Conservation (phyloP, 371 early-diverging fungal species). For the Mucor piriformis region DNA sequence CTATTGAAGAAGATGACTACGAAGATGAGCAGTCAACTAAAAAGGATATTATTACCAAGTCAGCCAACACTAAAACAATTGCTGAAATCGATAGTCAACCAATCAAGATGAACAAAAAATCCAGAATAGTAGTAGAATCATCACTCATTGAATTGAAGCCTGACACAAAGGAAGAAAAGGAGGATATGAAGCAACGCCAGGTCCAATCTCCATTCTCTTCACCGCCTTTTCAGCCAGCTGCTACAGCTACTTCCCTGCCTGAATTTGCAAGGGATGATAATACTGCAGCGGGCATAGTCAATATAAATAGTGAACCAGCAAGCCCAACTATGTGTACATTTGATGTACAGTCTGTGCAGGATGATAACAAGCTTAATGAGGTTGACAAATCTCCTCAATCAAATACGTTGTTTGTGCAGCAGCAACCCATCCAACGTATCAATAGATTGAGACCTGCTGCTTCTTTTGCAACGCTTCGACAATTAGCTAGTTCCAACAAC, state of each 20-base stretch:
- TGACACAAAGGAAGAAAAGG: constrained; percentile 1
- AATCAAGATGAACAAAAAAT: neutral
- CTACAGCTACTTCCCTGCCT: constrained; percentile 2
- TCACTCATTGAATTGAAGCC: neutral
- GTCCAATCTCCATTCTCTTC: neutral
- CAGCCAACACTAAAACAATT: neutral
- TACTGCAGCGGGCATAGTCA: constrained; percentile 1
- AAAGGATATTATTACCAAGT: neutral
- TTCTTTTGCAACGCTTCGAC: constrained; percentile 23
- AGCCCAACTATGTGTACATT: constrained; percentile 15
- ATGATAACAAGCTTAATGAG: neutral
- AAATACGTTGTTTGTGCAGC: neutral
- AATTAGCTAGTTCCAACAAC: constrained; percentile 14
- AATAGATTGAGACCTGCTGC: constrained; percentile 30
- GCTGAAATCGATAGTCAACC: neutral
- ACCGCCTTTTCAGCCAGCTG: constrained; percentile 11
- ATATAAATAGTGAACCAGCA: constrained; percentile 7
- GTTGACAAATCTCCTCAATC: neutral
- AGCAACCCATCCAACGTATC: constrained; percentile 21
- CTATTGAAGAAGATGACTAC: constrained; percentile 10
- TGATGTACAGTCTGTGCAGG: constrained; percentile 18
- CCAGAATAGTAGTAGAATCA: neutral
- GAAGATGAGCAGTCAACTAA: neutral
- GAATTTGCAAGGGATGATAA: constrained; percentile 3
- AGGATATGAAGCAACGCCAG: neutral